Conservation (phyloP, 1,284 basidiomycete species). For the Athelia sp. region DNA sequence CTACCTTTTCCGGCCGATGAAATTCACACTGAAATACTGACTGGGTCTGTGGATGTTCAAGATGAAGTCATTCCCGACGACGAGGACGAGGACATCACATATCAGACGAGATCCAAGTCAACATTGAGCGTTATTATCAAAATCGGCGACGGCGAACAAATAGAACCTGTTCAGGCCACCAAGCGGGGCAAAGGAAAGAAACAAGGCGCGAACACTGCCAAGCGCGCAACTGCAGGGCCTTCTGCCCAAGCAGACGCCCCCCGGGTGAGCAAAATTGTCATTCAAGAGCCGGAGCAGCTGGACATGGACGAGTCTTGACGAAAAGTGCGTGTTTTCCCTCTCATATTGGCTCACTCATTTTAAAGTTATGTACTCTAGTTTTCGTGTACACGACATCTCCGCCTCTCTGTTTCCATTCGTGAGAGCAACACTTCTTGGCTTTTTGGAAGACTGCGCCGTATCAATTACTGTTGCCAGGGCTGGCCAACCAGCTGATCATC, state of each 20-base stretch:
- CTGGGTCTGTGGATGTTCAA: slow-evolving; percentile 72
- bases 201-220: slow-evolving; percentile 8
- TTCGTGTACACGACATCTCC: no score
- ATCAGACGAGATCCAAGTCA: slow-evolving; percentile 66
- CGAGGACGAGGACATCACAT: slow-evolving; percentile 66
- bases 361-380: no score
- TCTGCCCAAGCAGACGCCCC: slow-evolving; percentile 3
- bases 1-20: slow-evolving; percentile 66
- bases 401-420: no score
- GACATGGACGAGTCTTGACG: slow-evolving; percentile 18
- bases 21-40: slow-evolving; percentile 64
- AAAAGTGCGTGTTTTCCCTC: no score
- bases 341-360: no score
- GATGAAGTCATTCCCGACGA: slow-evolving; percentile 78
- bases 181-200: slow-evolving; percentile 15
- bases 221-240: neutral
- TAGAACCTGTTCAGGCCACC: slow-evolving; percentile 23
- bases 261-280: slow-evolving; percentile 16
- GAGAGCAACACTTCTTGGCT: no score
- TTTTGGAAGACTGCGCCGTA: no score
- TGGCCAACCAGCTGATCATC: no score
- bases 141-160: slow-evolving; percentile 54
- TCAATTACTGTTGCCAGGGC: no score
- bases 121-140: slow-evolving; percentile 55
- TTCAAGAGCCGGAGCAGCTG: slow-evolving; percentile 31